Evolutionary conservation across 2,329 filamentous ascomycete genomes (phyloP).

Genomic region (Alternaria dauci): DNA sequence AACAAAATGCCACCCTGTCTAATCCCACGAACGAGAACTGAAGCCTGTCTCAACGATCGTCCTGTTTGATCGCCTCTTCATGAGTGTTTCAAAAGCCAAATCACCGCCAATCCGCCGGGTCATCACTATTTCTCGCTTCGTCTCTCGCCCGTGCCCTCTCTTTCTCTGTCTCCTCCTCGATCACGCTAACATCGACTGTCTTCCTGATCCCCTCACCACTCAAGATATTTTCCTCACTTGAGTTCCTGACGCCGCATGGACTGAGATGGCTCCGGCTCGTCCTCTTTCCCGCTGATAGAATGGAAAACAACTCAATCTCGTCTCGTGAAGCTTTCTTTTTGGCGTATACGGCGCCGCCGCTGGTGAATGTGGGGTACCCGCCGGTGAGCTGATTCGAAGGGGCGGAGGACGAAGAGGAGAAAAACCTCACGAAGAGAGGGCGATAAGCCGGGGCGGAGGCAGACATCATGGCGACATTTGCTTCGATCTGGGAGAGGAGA

Average conservation of each 20-base stretch:
- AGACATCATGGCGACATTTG: too few species aligned
- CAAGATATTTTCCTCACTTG: not conserved
- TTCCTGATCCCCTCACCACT: not conserved
- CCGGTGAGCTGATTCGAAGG: too few species aligned
- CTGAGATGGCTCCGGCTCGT: not conserved
- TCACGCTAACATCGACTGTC: not conserved
- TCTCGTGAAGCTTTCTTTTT: not conserved
- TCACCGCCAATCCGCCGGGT: not conserved
- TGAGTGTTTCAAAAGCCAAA: too few species aligned
- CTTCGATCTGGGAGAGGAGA: too few species aligned
- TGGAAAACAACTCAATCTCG: not conserved
- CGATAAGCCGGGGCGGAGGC: too few species aligned
- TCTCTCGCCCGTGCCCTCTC: not conserved
- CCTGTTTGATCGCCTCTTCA: accelerated
- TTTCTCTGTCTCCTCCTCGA: not conserved
- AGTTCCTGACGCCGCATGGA: not conserved
- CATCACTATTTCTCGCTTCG: accelerated
- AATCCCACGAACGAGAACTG: too few species aligned
- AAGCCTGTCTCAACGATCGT: accelerated
- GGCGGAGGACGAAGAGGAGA: too few species aligned
- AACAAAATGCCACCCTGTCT: too few species aligned
- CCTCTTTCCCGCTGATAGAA: not conserved
- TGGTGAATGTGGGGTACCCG: not conserved
- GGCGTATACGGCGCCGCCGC: not conserved
- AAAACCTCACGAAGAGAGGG: too few species aligned